Percentiles rank a stretch among this genome's conserved stretches.
Conservation (phyloP, 2,329 filamentous ascomycete species). For the Emergomyces pasteurianus region DNA sequence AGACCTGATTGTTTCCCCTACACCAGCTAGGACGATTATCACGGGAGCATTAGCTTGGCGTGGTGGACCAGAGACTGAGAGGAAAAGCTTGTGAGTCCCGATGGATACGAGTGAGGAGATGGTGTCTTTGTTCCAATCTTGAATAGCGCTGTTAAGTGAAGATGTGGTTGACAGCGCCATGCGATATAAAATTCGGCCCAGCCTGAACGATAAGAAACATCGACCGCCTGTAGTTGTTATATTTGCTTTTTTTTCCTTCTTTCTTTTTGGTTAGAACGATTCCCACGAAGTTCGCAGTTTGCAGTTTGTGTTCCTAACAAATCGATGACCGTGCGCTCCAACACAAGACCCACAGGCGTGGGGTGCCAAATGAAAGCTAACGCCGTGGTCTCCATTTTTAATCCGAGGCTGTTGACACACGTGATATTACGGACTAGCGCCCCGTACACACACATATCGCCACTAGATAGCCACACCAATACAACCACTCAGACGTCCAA, state of each 20-base stretch:
- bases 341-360: too few species aligned
- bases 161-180: not conserved
- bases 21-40: conserved; percentile 24
- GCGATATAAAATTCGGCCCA: not conserved
- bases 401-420: too few species aligned
- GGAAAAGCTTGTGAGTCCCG: conserved; percentile 22
- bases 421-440: too few species aligned
- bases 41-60: conserved; percentile 17
- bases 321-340: too few species aligned
- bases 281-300: not conserved
- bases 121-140: conserved; percentile 1
- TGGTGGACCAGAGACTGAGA: conserved; percentile 18
- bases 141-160: not conserved
- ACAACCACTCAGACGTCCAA: too few species aligned
- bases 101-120: conserved; percentile 17
- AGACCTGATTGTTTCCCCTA: conserved; percentile 24
- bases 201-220: not conserved
- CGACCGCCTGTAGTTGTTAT: not conserved
- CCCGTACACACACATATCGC: too few species aligned
- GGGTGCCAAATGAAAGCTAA: too few species aligned
- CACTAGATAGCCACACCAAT: too few species aligned
- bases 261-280: not conserved
- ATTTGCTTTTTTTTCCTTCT: not conserved
- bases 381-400: too few species aligned
- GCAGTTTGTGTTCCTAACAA: too few species aligned